Evolutionary conservation across 805 yeast species (phyloP), one percentile per base, ranked within the genome.

Genomic region (Pichia sporocuriosa): DNA sequence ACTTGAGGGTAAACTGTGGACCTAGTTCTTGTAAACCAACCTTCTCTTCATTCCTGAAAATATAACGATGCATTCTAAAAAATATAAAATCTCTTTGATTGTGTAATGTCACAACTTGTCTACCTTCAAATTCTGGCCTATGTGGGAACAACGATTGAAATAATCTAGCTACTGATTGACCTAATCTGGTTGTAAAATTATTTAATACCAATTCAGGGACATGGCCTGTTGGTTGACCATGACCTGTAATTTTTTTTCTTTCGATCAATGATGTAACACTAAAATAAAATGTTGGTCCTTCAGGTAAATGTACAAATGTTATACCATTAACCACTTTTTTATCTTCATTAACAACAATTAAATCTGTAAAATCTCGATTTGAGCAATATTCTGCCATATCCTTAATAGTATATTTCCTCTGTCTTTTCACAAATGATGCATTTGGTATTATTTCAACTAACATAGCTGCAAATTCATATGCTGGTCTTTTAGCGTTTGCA

Each of bases 11-110:
- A 62, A 93, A 93, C 62, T 89, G 97, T 1, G 98, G 98, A 0
- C 98, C 98, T 33, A 93, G 67, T 58, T 93, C 98, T 57, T 93
- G 98, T 38, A 93, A 66, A 7, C 97, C 98, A 2, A 90, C 97
- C 54, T 79, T 81, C 61, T 87, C 95, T 51, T 88, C 96, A 58
- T 87, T 84, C 57, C 77, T 73, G 66, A 93, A 93, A 1, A 87
- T 69, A 55, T 93, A 93, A 55, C 98, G 75, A 59, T 93, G 98
- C 66, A 97, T 78, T 66, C 98, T 76, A 72, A 93, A 90, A 56
- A 93, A 93, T 32, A 93, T 84, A 60, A 73, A 93, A 62, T 93
- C 98, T 69, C 98, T 75, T 62, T 93, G 98, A 60, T 93, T 93
- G 61, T 93, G 98, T 58, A 93, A 66, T 0, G 98, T 93, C 23